Base-by-base conservation (phyloP, 2,329 filamentous ascomycete species). In the Grosmannia clavigera region DNA sequence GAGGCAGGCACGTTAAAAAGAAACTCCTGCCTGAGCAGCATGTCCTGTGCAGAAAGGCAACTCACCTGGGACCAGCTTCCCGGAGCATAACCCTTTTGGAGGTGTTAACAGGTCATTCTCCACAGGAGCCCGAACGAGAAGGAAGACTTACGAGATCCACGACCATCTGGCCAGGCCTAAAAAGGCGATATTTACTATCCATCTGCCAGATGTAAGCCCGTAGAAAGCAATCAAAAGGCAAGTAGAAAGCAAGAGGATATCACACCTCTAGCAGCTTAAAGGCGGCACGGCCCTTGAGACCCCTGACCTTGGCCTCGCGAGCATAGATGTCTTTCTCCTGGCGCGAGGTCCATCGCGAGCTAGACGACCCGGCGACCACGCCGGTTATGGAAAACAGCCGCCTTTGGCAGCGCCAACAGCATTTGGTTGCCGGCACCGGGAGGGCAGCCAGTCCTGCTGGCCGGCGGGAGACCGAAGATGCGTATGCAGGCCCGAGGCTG, bases 251-350 rank as follows among this genome's bases (percentile, higher is more conserved):
- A 50, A 19, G 55, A 46, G 14, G 22, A 22, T 3, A 6, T n/a
- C 56, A 14, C 12, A 90, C 90, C 78, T 96, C 88, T 22, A 96
- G 74, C 11, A 99, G 77, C 73, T 99, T 99, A 72, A 94, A 96
- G 0, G 92, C 94, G 31, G 94, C 94, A 63, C 94, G 84, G 67
- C 90, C 95, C 73, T 92, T 96, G 61, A 96, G 75, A 0, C 86
- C 86, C 65, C 88, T 81, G 2, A 95, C 84, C 68, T 84, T 87
- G 54, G 94, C 92, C 66, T 88, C 83, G 60, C 82, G 82, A 0
- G 87, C 82, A 70, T 84, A 95, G 22, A 73, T 74, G 74, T 99
- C 94, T 50, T 74, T 80, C 48, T 76, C 76, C 69, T 96, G 92
- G 25, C 94, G 86, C 58, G 81, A 79, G 71, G 90, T 90, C 94